phyloP scores from a whole-genome alignment of 2,329 filamentous ascomycete species.

The Daldinia sp. region DNA sequence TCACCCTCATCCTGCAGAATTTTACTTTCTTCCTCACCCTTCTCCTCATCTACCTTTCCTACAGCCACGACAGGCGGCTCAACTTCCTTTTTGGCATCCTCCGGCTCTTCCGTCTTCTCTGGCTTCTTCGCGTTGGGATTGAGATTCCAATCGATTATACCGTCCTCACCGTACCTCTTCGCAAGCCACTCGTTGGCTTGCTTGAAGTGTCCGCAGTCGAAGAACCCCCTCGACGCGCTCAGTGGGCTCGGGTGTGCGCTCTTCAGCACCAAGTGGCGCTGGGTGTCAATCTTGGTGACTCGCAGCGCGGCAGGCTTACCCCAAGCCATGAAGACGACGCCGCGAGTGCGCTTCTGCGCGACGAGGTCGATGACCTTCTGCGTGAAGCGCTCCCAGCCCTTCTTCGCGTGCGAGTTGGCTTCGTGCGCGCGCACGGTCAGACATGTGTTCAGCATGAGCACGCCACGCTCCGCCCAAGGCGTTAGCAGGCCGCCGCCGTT shows the following conservation, averaged over 20 bases:
- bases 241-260: slow-evolving; percentile 94
- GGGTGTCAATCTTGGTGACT: slow-evolving; percentile 77
- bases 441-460: slow-evolving; percentile 94
- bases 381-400: slow-evolving; percentile 94
- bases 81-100: slow-evolving; percentile 18
- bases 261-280: slow-evolving; percentile 84
- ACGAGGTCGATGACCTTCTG: slow-evolving; percentile 92
- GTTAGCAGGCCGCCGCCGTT: slow-evolving; percentile 85
- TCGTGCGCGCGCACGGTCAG: slow-evolving; percentile 92
- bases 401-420: slow-evolving; percentile 85
- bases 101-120: slow-evolving; percentile 37
- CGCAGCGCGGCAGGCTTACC: slow-evolving; percentile 85
- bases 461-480: slow-evolving; percentile 93
- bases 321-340: slow-evolving; percentile 97
- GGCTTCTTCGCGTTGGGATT: slow-evolving; percentile 49
- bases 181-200: slow-evolving; percentile 88
- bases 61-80: slow-evolving; percentile 45
- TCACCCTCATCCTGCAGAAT: slow-evolving; percentile 50
- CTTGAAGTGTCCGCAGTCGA: slow-evolving; percentile 84
- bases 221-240: slow-evolving; percentile 85
- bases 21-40: slow-evolving; percentile 47
- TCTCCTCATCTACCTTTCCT: slow-evolving; percentile 43
- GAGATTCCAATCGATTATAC: slow-evolving; percentile 86
- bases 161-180: slow-evolving; percentile 80
- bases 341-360: slow-evolving; percentile 77